These are phyloP conservation scores for Coemansia asiatica DNA, from an alignment of 192 early-diverging fungal genomes.

Conservation along the genomic window DNA sequence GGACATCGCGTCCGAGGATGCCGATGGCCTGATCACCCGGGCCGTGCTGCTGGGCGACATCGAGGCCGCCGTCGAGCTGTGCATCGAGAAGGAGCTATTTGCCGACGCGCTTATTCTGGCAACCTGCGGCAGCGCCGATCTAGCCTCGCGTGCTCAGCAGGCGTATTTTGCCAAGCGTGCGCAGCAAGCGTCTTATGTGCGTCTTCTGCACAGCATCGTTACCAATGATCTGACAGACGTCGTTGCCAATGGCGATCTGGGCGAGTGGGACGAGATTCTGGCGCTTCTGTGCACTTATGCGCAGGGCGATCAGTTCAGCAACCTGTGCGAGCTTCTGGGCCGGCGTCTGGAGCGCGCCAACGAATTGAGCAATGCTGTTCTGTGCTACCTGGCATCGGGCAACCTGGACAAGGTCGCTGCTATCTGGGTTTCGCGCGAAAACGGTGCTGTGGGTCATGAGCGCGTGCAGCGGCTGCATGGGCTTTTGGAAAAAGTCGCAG, in stretches of 20 bases:
- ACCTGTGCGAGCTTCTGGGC: slow-evolving; percentile 68
- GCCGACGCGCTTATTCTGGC: slow-evolving; percentile 90
- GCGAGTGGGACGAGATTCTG: slow-evolving; percentile 90
- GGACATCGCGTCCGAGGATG: slow-evolving; percentile 36
- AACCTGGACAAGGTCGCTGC: slow-evolving; percentile 69
- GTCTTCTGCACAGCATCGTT: slow-evolving; percentile 80
- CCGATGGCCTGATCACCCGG: slow-evolving; percentile 78
- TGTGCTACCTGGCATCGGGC: slow-evolving; percentile 62
- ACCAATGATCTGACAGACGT: slow-evolving; percentile 80
- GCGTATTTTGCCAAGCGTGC: slow-evolving; percentile 80
- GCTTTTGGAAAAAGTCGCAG: slow-evolving; percentile 87
- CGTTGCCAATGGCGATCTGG: slow-evolving; percentile 71
- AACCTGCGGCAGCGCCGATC: slow-evolving; percentile 77
- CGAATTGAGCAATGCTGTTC: slow-evolving; percentile 26
- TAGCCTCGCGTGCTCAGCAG: slow-evolving; percentile 71
- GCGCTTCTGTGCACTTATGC: slow-evolving; percentile 94
- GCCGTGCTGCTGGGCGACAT: slow-evolving; percentile 90
- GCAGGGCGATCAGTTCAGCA: slow-evolving; percentile 76
- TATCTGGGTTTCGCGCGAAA: slow-evolving; percentile 69
- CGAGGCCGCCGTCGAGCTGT: slow-evolving; percentile 85
- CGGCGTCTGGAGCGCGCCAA: slow-evolving; percentile 56
- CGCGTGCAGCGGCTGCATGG: slow-evolving; percentile 64
- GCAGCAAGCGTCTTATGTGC: slow-evolving; percentile 72
- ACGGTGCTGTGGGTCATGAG: slow-evolving; percentile 50
- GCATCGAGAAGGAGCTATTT: slow-evolving; percentile 75